Conservation (phyloP, 2,329 filamentous ascomycete genomes). For the Xylariaceae sp. region DNA sequence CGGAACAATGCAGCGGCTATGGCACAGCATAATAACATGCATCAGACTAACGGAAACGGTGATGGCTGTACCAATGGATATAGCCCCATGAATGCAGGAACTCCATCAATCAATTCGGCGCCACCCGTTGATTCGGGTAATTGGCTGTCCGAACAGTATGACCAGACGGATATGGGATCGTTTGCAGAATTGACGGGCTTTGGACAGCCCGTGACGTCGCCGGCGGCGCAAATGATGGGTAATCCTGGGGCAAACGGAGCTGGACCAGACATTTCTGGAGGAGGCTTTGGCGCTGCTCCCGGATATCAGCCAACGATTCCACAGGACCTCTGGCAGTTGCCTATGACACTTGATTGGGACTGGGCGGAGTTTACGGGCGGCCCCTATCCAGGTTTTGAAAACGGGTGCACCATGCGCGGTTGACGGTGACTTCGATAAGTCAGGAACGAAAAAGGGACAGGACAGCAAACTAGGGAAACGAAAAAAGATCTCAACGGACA, state of each 20-base stretch:
- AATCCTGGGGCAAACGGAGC: constrained; percentile 33
- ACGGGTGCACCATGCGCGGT: constrained; percentile 41
- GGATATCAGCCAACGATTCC: constrained; percentile 75
- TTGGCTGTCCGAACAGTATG: constrained; percentile 45
- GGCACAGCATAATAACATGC: constrained; percentile 11
- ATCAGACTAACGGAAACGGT: constrained; percentile 10
- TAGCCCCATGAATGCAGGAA: constrained; percentile 37
- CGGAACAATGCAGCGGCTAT: constrained; percentile 18
- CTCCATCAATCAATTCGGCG: constrained; percentile 38
- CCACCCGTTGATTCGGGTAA: constrained; percentile 41
- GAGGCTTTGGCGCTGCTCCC: constrained; percentile 31
- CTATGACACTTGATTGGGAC: constrained; percentile 92
- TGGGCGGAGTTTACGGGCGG: constrained; percentile 65
- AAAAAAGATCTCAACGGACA: not conserved
- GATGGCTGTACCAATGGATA: constrained; percentile 32
- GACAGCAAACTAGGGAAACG: not conserved
- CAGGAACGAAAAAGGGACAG: not conserved
- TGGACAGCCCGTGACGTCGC: constrained; percentile 32
- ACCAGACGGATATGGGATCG: constrained; percentile 38
- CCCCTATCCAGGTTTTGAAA: constrained; percentile 58
- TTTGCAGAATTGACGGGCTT: constrained; percentile 45
- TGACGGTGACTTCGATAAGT: not conserved
- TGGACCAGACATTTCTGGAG: constrained; percentile 21
- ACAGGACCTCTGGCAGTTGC: constrained; percentile 90
- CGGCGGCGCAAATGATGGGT: constrained; percentile 28